Evolutionary conservation across 2,329 filamentous ascomycete genomes (phyloP), one percentile per base, ranked within the genome.

Genomic region (Piedraia hortae): DNA sequence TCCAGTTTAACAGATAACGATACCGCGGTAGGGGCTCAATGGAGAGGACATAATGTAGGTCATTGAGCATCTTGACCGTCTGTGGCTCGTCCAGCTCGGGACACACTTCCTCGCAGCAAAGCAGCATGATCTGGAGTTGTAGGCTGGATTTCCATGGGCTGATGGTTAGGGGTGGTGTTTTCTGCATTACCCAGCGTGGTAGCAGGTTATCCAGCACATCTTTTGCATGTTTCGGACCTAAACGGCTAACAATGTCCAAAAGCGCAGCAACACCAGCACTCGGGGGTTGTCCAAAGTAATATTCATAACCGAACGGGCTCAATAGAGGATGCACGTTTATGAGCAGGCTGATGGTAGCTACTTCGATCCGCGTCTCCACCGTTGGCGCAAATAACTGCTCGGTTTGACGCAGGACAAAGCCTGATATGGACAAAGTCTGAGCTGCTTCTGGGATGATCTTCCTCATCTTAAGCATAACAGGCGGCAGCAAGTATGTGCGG

Each of bases 1-100:
- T 48, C 51, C 51, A 55, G 28, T 53, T 50, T 2, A 54, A 33
- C 2, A 56, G 30, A 27, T 47, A 51, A 11, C 53, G 43, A 30
- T 48, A 53, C 11, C 48, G 42, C 8, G 53, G 53, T 30, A 53
- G 42, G 5, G 48, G 48, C 26, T 56, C 53, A 6, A 54, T 31
- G 1, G 45, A 36, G 8, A 56, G 34, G 9, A 51, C 39, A 20
- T 43, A 37, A 26, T 45, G 41, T 16, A 54, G 38, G 2, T 37
- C 29, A 4, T 42, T 37, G 8, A 53, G 31, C 20, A 50, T 42
- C 1, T 26, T 11, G 9, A 39, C 32, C 1, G 36, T 38, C 10
- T 46, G 31, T 3, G 12, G 11, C 3, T 18, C 18, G n/a, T 19
- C 23, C 4, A 22, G 10, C 4, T 13, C 20, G 8, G 28, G 25